phyloP scores from a whole-genome alignment of 441 rosid genomes.

The Jatropha multifida region DNA sequence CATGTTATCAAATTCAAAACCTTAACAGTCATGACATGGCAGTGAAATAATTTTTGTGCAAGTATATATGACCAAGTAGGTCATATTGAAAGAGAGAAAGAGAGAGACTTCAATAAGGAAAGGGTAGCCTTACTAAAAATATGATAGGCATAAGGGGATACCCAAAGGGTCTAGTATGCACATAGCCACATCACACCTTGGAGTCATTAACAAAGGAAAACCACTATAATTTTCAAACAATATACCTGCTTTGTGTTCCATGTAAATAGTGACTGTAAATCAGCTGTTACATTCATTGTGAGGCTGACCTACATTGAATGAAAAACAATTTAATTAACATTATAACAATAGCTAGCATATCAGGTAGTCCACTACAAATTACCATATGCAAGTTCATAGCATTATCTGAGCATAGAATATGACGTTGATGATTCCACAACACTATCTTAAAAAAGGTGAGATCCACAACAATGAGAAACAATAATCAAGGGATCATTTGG shows the following conservation, averaged over 20 bases:
- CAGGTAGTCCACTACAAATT: background rate
- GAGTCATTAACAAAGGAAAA: background rate
- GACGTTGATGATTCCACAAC: background rate
- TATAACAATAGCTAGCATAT: conserved; percentile 5
- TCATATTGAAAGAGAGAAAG: background rate
- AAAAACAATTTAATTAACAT: conserved; percentile 20
- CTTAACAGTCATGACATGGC: background rate
- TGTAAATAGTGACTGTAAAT: conserved; percentile 77
- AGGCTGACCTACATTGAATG: conserved; percentile 70
- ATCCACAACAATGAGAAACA: background rate
- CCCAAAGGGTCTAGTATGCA: background rate
- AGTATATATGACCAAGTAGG: background rate
- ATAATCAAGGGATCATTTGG: background rate
- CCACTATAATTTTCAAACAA: conserved; percentile 1
- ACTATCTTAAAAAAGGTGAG: background rate
- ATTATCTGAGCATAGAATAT: background rate
- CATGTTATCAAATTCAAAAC: background rate
- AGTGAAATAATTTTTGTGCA: background rate
- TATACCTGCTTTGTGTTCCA: conserved; percentile 98
- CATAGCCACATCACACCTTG: no score
- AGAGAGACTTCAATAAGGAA: background rate
- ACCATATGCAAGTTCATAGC: background rate
- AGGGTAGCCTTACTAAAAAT: no score
- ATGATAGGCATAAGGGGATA: background rate
- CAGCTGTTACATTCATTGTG: conserved; percentile 82